Conservation (phyloP, 495 filamentous ascomycete genomes). For the Daldinia grandis region DNA sequence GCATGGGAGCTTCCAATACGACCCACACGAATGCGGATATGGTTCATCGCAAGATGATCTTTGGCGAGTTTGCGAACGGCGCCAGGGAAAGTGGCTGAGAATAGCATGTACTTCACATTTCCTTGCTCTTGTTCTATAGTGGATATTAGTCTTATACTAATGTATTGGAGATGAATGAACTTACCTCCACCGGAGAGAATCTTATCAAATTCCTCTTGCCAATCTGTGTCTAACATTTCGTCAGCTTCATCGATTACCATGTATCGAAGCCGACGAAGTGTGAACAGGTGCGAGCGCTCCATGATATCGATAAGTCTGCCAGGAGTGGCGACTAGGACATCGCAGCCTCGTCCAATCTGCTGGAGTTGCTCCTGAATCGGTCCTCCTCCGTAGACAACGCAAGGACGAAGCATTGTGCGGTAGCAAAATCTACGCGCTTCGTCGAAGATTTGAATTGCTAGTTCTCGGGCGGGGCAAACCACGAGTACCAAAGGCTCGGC, state of each 20-base stretch:
- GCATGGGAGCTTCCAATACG: constrained; percentile 79
- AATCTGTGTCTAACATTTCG: constrained; percentile 81
- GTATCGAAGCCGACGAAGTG: constrained; percentile 78
- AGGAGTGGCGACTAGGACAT: constrained; percentile 86
- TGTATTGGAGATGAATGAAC: constrained; percentile 29
- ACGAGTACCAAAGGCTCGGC: constrained; percentile 89
- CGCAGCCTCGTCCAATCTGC: constrained; percentile 83
- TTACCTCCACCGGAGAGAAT: constrained; percentile 82
- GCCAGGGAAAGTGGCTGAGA: constrained; percentile 92
- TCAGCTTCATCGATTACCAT: constrained; percentile 95
- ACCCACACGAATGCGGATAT: constrained; percentile 83
- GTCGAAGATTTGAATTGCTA: constrained; percentile 93
- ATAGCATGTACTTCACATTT: constrained; percentile 84
- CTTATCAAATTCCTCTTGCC: constrained; percentile 72
- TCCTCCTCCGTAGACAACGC: constrained; percentile 87
- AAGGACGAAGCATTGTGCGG: constrained; percentile 91
- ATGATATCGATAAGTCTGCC: constrained; percentile 89
- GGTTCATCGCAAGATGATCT: constrained; percentile 72
- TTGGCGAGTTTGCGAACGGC: constrained; percentile 76
- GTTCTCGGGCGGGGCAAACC: constrained; percentile 86
- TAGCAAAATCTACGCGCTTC: constrained; percentile 92
- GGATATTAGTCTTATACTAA: constrained; percentile 17
- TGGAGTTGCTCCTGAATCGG: constrained; percentile 69
- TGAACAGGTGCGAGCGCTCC: constrained; percentile 69
- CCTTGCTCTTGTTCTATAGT: constrained; percentile 78